These are phyloP conservation scores for Apostasia shenzhenica DNA, from an alignment of 106 monocot genomes.

Conservation along the genomic window DNA sequence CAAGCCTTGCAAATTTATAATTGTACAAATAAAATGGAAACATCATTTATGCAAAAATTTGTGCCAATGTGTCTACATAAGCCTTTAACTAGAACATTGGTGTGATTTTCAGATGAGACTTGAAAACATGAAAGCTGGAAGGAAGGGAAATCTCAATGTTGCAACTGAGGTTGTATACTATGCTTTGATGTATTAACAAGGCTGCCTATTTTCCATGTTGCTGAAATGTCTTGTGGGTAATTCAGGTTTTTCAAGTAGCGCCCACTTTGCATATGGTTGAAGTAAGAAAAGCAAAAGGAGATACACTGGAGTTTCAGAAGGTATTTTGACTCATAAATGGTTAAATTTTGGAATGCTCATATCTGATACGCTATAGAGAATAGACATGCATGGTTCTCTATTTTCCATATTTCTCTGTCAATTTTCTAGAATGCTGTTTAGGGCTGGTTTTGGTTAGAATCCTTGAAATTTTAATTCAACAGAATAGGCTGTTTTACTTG, in stretches of 20 bases:
- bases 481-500: too few species aligned
- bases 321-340: conserved; percentile 14
- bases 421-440: too few species aligned
- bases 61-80: background rate
- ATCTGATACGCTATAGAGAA: too few species aligned
- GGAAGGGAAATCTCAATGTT: conserved; percentile 84
- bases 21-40: background rate
- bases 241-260: conserved; percentile 83
- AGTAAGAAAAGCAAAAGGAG: conserved; percentile 77
- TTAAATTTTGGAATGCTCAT: too few species aligned
- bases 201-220: background rate
- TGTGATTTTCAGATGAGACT: conserved; percentile 50
- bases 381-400: too few species aligned
- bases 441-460: too few species aligned
- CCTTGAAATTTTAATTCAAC: too few species aligned
- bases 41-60: background rate
- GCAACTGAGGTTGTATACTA: conserved; percentile 25
- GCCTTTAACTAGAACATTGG: background rate
- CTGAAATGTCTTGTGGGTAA: background rate
- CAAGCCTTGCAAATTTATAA: conserved; percentile 4
- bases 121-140: conserved; percentile 66
- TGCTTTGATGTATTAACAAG: too few species aligned
- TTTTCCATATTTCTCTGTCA: too few species aligned
- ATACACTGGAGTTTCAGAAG: conserved; percentile 81
- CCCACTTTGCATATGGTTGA: conserved; percentile 90